Base-by-base conservation (phyloP, 306 rosid species). In the Dicorynia guianensis region DNA sequence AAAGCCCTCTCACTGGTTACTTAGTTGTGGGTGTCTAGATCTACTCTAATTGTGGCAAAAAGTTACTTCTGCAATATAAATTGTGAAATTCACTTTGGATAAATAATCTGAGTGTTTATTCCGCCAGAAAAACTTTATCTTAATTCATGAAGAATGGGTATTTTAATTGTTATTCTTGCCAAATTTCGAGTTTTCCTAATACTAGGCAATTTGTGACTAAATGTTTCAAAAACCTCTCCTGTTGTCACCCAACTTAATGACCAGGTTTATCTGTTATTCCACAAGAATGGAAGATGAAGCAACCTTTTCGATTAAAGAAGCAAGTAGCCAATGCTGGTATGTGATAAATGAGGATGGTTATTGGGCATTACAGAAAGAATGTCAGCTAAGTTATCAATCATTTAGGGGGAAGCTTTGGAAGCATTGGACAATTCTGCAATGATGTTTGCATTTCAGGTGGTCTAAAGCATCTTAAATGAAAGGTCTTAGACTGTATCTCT, bases 381-480 rank as follows among this genome's bases (percentile, higher is more conserved):
- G 44, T 42, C 17, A 65, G 17, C 57, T 6, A 67, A 75, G 36
- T 67, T 72, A 38, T 61, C 42, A 73, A 61, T 43, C 17, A 36
- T 46, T 73, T 44, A 25, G 5, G 67, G 69, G 63, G 76, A 60
- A 71, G 66, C 30, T 30, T 48, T 55, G 69, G 34, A 70, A 12
- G 69, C 38, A 52, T 73, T 60, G 13, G 46, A 67, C 55, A 66
- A 59, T 15, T 8, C 64, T 52, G 34, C 69, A 48, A 71, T 64
- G 64, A 79, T 79, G 83, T 72, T 43, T 52, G 67, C 30, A 40
- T 62, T 63, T 40, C 17, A 63, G 40, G 25, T 50, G 49, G 60
- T 20, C 12, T 67, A 57, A 48, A 73, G 65, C 75, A 58, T 30
- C 38, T 58, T 67, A 34, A 50, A 50, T 49, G 63, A 58, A 59